Base-by-base conservation (phyloP, 1,284 basidiomycete species). In the Xerocomus nothofagi region DNA sequence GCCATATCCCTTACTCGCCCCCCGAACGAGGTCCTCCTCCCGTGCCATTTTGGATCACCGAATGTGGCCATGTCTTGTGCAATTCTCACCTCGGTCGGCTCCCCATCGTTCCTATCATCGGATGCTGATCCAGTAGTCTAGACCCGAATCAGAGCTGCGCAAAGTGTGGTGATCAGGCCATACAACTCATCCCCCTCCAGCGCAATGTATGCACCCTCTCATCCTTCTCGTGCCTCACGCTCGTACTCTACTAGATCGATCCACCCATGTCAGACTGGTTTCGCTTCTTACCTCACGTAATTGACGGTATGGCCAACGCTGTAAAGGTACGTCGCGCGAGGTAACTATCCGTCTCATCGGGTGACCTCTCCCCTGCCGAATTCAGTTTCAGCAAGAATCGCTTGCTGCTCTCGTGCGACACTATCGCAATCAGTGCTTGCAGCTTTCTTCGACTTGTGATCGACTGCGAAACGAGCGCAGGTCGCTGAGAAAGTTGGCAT, bases 41-140 rank as follows among this genome's bases (percentile, higher is more conserved):
- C 18, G 70, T 87, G 21, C 88, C 89, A 0, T 91, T 91, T 65
- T 91, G 88, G 88, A 73, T 91, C 50, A 90, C 88, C 2, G 87
- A 90, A 64, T 91, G 88, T 58, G 87, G 86, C 0, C 88, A 91
- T 73, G 78, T 91, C 43, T 59, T 91, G 24, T 91, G 88, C 73
- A 91, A 91, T 60, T 76, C 79, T 38, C 89, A 91, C 68, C 79
- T 91, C 60, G 87, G 88, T 91, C 62, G 61, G 84, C 73, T 34
- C 20, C 27, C 18, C 14, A 10, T 17, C 4, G 14, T 18, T 8
- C 27, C n/a, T 8, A 10, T 33, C 15, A 24, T 17, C 21, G 4
- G 17, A 9, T 18, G 14, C 45, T 58, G 30, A 59, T 33, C 3
- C 15, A 10, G 3, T 33, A 26, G 4, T 15, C 6, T 20, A 91